Evolutionary conservation across 495 filamentous ascomycete species (phyloP), one percentile per base, ranked within the genome.

Genomic region (Aspergillus incahuasiensis): DNA sequence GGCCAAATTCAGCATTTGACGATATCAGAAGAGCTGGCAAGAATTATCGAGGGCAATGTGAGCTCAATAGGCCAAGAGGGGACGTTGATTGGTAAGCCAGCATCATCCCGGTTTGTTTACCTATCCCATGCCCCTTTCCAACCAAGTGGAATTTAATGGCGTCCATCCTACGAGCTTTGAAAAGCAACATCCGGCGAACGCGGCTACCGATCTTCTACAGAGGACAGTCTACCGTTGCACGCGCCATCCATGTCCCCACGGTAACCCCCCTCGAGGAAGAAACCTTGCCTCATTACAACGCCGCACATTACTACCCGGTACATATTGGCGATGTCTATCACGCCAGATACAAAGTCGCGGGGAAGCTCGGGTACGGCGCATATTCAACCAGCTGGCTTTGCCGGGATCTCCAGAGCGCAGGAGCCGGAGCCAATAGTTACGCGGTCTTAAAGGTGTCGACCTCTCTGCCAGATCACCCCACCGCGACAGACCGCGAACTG

Each of bases 351-450:
- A 64, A 79, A 55, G 65, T 82, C 35, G 54, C 78, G 5, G 72
- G 71, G 6, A 83, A 84, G 62, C 70, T 82, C 34, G 80, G 82
- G 15, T 82, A 72, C 55, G 80, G 80, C 25, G 65, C 75, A 7
- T 71, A 68, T 42, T 83, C 80, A 20, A 83, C 79, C 6, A 75
- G 71, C 12, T 82, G 79, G 79, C 68, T 84, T 30, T 75, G 71
- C 42, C 71, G 69, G 25, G 79, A 82, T 66, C 62, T 81, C 51
- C 63, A 63, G 71, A 71, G 61, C 57, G 72, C 65, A n/a, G n/a
- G n/a, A n/a, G n/a, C n/a, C n/a, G n/a, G 34, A 8, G 34, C 34
- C 7, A 6, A 38, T 3, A 15, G 15, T 8, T 38, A 38, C 13
- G 34, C 13, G 7, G 6, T 12, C 7, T 3, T 38, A 12, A 38